Base-by-base conservation (phyloP, 768 basidiomycete species). In the Suillus luteus region DNA sequence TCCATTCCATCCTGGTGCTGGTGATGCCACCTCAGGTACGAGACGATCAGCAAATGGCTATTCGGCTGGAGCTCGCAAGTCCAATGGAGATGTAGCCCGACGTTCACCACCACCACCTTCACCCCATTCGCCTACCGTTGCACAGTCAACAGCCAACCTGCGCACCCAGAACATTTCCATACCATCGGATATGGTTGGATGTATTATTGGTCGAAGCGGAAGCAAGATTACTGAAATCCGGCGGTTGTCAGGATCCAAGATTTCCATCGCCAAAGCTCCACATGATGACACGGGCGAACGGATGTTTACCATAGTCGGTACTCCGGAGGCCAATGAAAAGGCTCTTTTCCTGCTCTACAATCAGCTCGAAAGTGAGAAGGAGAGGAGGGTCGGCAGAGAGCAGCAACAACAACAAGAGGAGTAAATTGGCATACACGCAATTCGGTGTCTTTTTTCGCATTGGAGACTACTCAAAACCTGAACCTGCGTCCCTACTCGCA, bases 171-270 rank as follows among this genome's bases (percentile, higher is more conserved):
- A 96, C 78, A 99, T 99, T 70, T 96, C 97, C 70, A 99, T 99
- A 72, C 97, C 97, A 43, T 93, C 92, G 67, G 97, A 99, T 81
- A 99, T 99, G 97, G 97, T 99, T 66, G 96, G 90, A 64, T 93
- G 92, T 74, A 93, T 92, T 79, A 99, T 98, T 71, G 96, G 96
- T 64, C 92, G 95, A 67, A 93, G 90, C 75, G 96, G 96, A 37
- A 92, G 93, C 68, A 99, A 99, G 85, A 99, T 99, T 71, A 99
- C 96, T 60, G 97, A 99, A 78, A 99, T 99, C 74, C 93, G 97
- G 71, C 92, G 96, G 63, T 87, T 99, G 52, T 97, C 95, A 66
- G 97, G 97, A 46, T 96, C 93, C 70, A 95, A 95, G 81, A 99
- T 99, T 76, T 94, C 92, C 62, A 99, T 99, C 72, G 97, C 97